These are phyloP conservation scores for Neoboletus subvelutipes DNA, from an alignment of 768 basidiomycete genomes.

Conservation along the genomic window DNA sequence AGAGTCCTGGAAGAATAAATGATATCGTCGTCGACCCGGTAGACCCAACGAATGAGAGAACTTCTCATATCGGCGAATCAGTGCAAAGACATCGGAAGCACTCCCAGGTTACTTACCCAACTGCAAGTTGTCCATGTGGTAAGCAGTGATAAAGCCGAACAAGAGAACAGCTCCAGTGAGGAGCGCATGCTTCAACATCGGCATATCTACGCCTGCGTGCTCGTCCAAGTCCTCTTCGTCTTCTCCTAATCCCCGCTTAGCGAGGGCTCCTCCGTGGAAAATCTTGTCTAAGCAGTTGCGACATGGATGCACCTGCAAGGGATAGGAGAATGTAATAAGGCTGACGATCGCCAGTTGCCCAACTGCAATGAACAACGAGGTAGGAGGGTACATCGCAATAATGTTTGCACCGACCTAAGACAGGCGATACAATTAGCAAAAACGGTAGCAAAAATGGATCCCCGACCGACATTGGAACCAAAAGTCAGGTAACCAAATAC, in stretches of 20 bases:
- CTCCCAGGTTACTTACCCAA: conserved; percentile 51
- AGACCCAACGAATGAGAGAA: conserved; percentile 93
- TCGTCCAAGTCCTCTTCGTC: conserved; percentile 54
- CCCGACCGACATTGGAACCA: conserved; percentile 67
- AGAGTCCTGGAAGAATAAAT: conserved; percentile 90
- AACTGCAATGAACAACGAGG: conserved; percentile 87
- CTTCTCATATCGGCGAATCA: conserved; percentile 41
- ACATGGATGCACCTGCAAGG: conserved; percentile 92
- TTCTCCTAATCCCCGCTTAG: conserved; percentile 41
- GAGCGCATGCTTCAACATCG: conserved; percentile 60
- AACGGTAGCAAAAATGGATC: neutral
- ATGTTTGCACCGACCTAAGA: conserved; percentile 84
- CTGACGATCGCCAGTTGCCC: conserved; percentile 92
- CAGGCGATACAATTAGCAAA: conserved; percentile 2
- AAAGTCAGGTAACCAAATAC: conserved; percentile 92
- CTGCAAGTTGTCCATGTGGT: conserved; percentile 74
- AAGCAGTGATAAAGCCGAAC: conserved; percentile 69
- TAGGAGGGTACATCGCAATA: conserved; percentile 91
- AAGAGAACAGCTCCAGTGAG: conserved; percentile 68
- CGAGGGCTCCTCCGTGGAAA: conserved; percentile 48
- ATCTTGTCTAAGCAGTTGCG: conserved; percentile 91
- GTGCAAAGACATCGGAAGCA: neutral
- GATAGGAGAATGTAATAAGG: conserved; percentile 90
- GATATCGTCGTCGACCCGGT: conserved; percentile 97
- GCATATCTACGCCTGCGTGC: conserved; percentile 61